phyloP scores from a whole-genome alignment of 1,139 yeast species.

The Candida sanyaensis region DNA sequence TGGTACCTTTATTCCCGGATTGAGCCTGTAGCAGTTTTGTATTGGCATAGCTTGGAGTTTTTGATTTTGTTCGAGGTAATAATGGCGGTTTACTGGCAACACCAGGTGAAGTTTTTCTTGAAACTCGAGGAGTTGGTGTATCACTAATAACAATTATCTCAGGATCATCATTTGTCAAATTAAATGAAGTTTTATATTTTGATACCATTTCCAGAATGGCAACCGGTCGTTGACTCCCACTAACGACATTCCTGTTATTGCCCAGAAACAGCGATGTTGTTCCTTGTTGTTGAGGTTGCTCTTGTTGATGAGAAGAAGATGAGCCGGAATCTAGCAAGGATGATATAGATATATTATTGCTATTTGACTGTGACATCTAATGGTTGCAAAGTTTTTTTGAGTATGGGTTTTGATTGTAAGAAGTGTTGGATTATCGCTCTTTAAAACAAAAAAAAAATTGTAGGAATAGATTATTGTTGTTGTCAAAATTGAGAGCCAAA shows the following conservation, averaged over 20 bases:
- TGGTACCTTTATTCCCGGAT: slow-evolving; percentile 2
- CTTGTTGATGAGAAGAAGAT: slow-evolving; percentile 10
- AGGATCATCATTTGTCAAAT: slow-evolving; percentile 16
- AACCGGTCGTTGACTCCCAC: slow-evolving; percentile 1
- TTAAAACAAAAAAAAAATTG: neutral
- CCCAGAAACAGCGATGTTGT: neutral
- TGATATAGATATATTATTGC: slow-evolving; percentile 25
- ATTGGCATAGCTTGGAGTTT: slow-evolving; percentile 2
- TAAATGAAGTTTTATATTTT: slow-evolving; percentile 25
- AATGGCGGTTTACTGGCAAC: neutral
- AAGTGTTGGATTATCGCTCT: neutral
- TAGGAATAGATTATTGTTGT: neutral
- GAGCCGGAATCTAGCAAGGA: slow-evolving; percentile 19
- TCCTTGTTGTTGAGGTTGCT: slow-evolving; percentile 5
- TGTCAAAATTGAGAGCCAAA: neutral
- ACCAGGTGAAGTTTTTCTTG: neutral
- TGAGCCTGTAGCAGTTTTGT: slow-evolving; percentile 3
- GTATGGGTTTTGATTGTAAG: neutral
- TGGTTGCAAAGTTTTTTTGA: slow-evolving; percentile 4
- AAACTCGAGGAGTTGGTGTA: neutral
- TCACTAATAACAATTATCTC: slow-evolving; percentile 15
- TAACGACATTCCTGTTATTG: slow-evolving; percentile 2
- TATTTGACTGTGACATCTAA: slow-evolving; percentile 9
- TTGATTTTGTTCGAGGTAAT: slow-evolving; percentile 12
- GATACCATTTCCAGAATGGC: slow-evolving; percentile 23